Percentiles rank a stretch among this genome's conserved stretches.
These are phyloP conservation scores for Testicularia cyperi DNA, from an alignment of 1,284 basidiomycete genomes.

Conservation along the genomic window DNA sequence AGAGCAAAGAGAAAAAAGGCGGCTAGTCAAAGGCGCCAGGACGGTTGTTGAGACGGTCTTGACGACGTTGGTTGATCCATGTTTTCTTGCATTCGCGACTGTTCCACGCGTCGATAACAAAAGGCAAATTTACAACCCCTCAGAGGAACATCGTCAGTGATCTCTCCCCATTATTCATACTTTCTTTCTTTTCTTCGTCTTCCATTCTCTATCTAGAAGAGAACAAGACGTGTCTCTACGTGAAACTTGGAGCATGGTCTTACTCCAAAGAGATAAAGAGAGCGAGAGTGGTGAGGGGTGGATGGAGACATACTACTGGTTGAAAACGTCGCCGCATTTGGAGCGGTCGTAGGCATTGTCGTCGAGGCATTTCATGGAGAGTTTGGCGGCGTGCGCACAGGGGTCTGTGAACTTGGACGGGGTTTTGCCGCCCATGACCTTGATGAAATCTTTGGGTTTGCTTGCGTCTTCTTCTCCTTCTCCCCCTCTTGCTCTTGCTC, in stretches of 20 bases:
- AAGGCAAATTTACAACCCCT: no score
- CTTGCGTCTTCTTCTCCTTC: no score
- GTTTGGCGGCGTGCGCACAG: constrained; percentile 52
- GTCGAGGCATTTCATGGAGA: constrained; percentile 56
- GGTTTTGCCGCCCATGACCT: constrained; percentile 44
- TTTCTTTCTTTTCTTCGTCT: no score
- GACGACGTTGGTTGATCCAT: constrained; percentile 44
- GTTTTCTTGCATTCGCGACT: constrained; percentile 50
- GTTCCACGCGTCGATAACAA: neutral
- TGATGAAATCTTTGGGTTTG: constrained; percentile 39
- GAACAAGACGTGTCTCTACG: no score
- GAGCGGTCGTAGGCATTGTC: constrained; percentile 49
- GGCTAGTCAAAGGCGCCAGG: constrained; percentile 40
- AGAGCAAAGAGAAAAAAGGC: no score
- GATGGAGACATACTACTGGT: constrained; percentile 42
- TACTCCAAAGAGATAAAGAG: neutral
- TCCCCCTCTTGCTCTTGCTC: no score
- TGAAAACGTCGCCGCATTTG: constrained; percentile 51
- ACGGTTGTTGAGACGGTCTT: constrained; percentile 37
- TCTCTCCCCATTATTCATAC: no score
- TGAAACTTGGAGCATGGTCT: no score
- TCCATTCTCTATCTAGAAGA: no score
- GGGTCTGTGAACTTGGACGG: constrained; percentile 53
- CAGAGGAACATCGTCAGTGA: no score
- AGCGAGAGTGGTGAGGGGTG: neutral